phyloP scores from a whole-genome alignment of 1,284 basidiomycete species.

The Cryptococcus sp. region DNA sequence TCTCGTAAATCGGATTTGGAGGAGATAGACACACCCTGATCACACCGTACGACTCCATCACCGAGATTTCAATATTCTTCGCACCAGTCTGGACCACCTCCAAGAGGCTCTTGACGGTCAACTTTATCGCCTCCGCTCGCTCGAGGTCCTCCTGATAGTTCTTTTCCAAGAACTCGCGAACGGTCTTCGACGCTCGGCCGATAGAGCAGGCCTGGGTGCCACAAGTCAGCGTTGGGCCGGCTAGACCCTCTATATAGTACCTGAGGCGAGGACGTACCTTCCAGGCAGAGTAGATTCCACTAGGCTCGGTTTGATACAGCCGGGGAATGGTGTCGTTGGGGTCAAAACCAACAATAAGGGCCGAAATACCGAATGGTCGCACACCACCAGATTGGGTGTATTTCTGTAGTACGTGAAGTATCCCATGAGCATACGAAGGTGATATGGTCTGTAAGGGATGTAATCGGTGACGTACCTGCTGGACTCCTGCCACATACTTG shows the following conservation, averaged over 20 bases:
- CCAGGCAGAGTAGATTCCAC: constrained; percentile 97
- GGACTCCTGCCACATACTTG: constrained; percentile 93
- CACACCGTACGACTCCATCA: constrained; percentile 91
- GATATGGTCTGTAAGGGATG: not conserved
- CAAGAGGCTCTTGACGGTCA: constrained; percentile 91
- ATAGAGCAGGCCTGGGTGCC: constrained; percentile 82
- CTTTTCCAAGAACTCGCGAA: constrained; percentile 98
- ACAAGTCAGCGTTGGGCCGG: constrained; percentile 4
- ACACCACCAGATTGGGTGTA: constrained; percentile 99
- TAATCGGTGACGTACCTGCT: constrained; percentile 65
- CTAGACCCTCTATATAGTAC: not conserved
- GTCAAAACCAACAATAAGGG: constrained; percentile 95
- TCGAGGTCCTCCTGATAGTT: constrained; percentile 90
- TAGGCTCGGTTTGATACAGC: constrained; percentile 95
- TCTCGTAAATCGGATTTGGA: not conserved
- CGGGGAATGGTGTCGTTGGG: constrained; percentile 83
- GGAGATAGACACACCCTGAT: constrained; percentile 63
- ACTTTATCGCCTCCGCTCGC: constrained; percentile 86
- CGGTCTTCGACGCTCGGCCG: constrained; percentile 95
- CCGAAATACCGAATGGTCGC: constrained; percentile 96
- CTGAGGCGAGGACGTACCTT: constrained; percentile 61
- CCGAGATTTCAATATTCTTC: constrained; percentile 97
- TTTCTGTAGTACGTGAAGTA: constrained; percentile 54
- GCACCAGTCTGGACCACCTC: constrained; percentile 99
- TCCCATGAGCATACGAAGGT: not conserved